phyloP scores from a whole-genome alignment of 805 yeast species.

The Suhomyces emberorum region DNA sequence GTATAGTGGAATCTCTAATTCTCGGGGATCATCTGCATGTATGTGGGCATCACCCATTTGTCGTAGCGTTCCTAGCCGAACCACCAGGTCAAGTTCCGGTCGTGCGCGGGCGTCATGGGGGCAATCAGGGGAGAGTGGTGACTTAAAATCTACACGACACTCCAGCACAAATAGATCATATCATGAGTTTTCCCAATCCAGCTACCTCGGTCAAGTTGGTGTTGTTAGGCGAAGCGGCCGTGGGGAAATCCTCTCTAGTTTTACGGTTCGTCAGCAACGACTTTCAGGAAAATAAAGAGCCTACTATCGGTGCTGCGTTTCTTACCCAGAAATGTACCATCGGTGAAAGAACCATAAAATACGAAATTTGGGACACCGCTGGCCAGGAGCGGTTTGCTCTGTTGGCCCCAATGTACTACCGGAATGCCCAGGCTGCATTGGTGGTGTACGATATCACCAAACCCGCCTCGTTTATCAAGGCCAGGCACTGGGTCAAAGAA shows the following conservation, averaged over 20 bases:
- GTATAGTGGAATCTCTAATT: no score
- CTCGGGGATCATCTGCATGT: no score
- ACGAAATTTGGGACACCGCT: constrained; percentile 96
- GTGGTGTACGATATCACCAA: constrained; percentile 95
- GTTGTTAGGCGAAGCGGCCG: constrained; percentile 95
- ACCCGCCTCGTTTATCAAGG: constrained; percentile 88
- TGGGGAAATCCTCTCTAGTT: constrained; percentile 91
- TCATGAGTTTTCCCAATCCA: constrained; percentile 31
- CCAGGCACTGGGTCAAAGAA: constrained; percentile 97
- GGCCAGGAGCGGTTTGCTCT: constrained; percentile 97
- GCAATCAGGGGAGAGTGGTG: background rate
- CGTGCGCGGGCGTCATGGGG: no score
- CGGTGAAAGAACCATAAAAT: constrained; percentile 82
- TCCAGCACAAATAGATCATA: background rate
- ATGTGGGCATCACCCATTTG: no score
- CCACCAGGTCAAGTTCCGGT: no score
- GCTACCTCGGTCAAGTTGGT: constrained; percentile 84
- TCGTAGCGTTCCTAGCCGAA: no score
- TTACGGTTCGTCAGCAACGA: constrained; percentile 91
- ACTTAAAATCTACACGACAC: background rate
- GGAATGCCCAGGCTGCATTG: constrained; percentile 95
- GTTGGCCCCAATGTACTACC: constrained; percentile 94
- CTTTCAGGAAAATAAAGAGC: constrained; percentile 95
- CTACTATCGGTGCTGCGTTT: constrained; percentile 97
- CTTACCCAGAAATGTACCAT: constrained; percentile 89